Base-by-base conservation (phyloP, 2,329 filamentous ascomycete species). In the Teratosphaeriaceae sp. region DNA sequence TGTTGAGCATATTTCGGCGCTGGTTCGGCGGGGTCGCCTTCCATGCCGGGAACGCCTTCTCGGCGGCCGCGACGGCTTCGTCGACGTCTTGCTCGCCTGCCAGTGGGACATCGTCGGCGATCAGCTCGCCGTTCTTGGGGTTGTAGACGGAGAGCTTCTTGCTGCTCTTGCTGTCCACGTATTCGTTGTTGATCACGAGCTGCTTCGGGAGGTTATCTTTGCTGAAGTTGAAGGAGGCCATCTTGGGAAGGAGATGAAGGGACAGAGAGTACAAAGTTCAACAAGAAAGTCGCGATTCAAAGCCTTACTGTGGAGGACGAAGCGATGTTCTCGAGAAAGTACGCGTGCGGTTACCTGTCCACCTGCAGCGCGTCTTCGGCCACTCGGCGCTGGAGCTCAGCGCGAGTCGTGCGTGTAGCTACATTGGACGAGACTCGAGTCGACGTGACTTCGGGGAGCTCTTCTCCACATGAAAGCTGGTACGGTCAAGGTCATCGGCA, bases 21-120 rank as follows among this genome's bases (percentile, higher is more conserved):
- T 71, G 59, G 67, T 55, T 2, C 78, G 75, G 30, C 75, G 38
- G 76, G 2, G 75, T 76, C 50, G 73, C 75, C 31, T 74, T 72
- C 86, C 86, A 92, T 41, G 72, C 65, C 29, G 73, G 74, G 60
- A 85, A 82, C 1, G 85, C 85, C 12, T 71, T 69, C n/a, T 78
- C 69, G 1, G 84, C 84, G 13, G 80, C 74, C 11, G 65, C 63
- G n/a, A 73, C 64, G 15, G 79, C 80, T 47, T 76, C 69, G 5
- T 68, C 64, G 34, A 75, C 74, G 49, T 79, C 71, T 3, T 68
- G 61, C 33, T 75, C 68, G 3, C 79, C 78, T 22, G 75, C 77
- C 35, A 54, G 30, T 5, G 52, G 50, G 8, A 76, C 66, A 37
- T 74, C 66, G 44, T 72, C 62, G 20, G 71, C 65, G 2, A 78